A percentile compares a stretch with the other conserved stretches of the same genome.
Conservation (phyloP, 2,329 filamentous ascomycete genomes). For the Macrophomina tecta region DNA sequence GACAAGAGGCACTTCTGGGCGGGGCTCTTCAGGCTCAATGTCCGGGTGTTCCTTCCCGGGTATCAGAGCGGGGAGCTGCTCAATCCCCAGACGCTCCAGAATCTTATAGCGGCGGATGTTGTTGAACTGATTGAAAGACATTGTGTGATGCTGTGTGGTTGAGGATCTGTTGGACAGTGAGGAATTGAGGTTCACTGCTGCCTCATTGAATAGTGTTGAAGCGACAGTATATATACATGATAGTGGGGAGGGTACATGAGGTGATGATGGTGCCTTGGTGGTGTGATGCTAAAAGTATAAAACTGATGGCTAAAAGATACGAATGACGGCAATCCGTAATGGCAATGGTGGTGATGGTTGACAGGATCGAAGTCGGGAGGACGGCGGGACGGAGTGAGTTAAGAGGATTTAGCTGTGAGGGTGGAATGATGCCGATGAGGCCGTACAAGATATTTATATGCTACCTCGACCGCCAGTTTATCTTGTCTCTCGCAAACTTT, state of each 20-base stretch:
- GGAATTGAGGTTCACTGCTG: too few species aligned
- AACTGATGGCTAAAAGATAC: too few species aligned
- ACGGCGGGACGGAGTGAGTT: background rate
- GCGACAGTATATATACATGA: too few species aligned
- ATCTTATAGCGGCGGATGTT: constrained; percentile 28
- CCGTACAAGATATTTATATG: constrained; percentile 25
- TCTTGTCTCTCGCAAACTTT: constrained; percentile 8
- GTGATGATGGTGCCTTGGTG: too few species aligned
- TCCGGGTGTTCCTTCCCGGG: constrained; percentile 13
- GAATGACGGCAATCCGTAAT: too few species aligned
- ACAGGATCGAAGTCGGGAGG: background rate
- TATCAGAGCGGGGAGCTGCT: constrained; percentile 28
- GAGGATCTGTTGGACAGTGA: background rate
- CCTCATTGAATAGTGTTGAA: too few species aligned
- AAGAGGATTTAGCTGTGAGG: background rate
- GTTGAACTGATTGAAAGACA: constrained; percentile 29
- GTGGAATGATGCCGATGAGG: constrained; percentile 6
- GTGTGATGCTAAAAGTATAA: too few species aligned
- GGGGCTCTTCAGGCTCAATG: constrained; percentile 20
- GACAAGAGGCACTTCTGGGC: constrained; percentile 37
- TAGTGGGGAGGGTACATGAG: too few species aligned
- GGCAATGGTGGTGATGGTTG: too few species aligned
- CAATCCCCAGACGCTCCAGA: constrained; percentile 28
- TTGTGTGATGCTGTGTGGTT: constrained; percentile 7
- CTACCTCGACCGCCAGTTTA: constrained; percentile 10